Evolutionary conservation across 2,329 filamentous ascomycete genomes (phyloP).

Genomic region (Cladosporium sp.): DNA sequence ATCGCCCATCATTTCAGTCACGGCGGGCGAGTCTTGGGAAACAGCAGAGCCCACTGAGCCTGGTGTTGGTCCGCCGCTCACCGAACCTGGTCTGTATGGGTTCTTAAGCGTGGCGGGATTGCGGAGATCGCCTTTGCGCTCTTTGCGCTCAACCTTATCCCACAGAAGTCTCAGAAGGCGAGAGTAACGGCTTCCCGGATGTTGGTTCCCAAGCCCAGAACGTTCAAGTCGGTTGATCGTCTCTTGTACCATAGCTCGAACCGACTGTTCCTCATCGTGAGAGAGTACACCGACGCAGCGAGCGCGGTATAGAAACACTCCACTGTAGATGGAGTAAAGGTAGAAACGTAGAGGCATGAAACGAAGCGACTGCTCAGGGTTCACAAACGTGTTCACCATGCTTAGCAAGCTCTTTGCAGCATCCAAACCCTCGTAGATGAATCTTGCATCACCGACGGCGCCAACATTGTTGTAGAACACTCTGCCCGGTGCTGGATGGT

Average conservation of each 20-base stretch:
- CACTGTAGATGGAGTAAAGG: slow-evolving; percentile 47
- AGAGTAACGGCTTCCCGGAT: slow-evolving; percentile 45
- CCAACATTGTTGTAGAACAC: slow-evolving; percentile 49
- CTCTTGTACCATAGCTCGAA: slow-evolving; percentile 45
- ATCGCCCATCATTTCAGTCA: slow-evolving; percentile 45
- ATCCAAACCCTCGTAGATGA: slow-evolving; percentile 49
- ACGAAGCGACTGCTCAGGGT: slow-evolving; percentile 43
- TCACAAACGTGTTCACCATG: slow-evolving; percentile 49
- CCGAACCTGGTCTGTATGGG: slow-evolving; percentile 38
- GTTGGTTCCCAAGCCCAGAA: slow-evolving; percentile 42
- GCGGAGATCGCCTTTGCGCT: slow-evolving; percentile 19
- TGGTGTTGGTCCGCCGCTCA: slow-evolving; percentile 32
- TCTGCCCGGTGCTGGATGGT: slow-evolving; percentile 10
- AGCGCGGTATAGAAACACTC: slow-evolving; percentile 47
- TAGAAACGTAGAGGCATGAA: slow-evolving; percentile 48
- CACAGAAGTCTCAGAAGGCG: slow-evolving; percentile 45
- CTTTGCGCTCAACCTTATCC: slow-evolving; percentile 41
- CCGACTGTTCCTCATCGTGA: slow-evolving; percentile 43
- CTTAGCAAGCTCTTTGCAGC: slow-evolving; percentile 47
- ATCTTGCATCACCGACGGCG: slow-evolving; percentile 45
- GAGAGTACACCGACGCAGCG: slow-evolving; percentile 46
- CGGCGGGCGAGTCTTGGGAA: slow-evolving; percentile 34
- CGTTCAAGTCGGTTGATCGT: slow-evolving; percentile 42
- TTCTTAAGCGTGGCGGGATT: slow-evolving; percentile 26
- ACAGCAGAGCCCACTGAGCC: slow-evolving; percentile 19